phyloP scores from a whole-genome alignment of 306 rosid species.

The Trifolium subterraneum region DNA sequence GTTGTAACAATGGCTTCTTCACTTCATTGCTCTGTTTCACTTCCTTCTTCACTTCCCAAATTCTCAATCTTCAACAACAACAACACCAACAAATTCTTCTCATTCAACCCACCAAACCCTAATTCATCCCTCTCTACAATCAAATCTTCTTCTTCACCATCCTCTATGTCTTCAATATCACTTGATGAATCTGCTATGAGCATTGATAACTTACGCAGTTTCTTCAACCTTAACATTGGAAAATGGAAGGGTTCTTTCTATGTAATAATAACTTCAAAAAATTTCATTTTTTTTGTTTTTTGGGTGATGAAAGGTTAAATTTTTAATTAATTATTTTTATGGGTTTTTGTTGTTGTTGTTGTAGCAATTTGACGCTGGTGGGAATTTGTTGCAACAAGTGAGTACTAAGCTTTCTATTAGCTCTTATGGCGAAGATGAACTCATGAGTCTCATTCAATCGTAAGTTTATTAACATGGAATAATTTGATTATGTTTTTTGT shows the following conservation, averaged over 20 bases:
- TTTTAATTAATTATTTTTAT: background rate
- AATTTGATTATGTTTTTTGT: background rate
- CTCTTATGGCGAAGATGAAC: slow-evolving; percentile 95
- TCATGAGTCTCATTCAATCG: slow-evolving; percentile 95
- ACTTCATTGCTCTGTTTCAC: slow-evolving; percentile 41
- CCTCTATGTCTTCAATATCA: slow-evolving; percentile 37
- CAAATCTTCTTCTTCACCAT: slow-evolving; percentile 52
- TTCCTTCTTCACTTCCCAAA: slow-evolving; percentile 37
- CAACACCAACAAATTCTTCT: slow-evolving; percentile 2
- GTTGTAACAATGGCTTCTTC: slow-evolving; percentile 32
- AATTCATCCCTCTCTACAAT: background rate
- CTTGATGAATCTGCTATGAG: slow-evolving; percentile 66
- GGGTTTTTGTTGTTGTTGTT: background rate
- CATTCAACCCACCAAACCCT: slow-evolving; percentile 31
- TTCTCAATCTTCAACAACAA: slow-evolving; percentile 3
- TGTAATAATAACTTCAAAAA: slow-evolving; percentile 49
- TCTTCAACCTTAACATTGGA: slow-evolving; percentile 69
- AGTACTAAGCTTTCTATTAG: slow-evolving; percentile 81
- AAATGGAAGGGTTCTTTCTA: slow-evolving; percentile 92
- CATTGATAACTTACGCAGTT: slow-evolving; percentile 70
- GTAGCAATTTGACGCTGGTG: slow-evolving; percentile 88
- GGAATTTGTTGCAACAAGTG: slow-evolving; percentile 77
- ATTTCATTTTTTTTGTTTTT: background rate
- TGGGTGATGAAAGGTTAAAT: background rate
- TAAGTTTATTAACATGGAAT: slow-evolving; percentile 38